Percentiles rank a stretch among this genome's conserved stretches.
These are phyloP conservation scores for Talaromyces pinophilus DNA, from an alignment of 2,329 filamentous ascomycete species.

Conservation along the genomic window DNA sequence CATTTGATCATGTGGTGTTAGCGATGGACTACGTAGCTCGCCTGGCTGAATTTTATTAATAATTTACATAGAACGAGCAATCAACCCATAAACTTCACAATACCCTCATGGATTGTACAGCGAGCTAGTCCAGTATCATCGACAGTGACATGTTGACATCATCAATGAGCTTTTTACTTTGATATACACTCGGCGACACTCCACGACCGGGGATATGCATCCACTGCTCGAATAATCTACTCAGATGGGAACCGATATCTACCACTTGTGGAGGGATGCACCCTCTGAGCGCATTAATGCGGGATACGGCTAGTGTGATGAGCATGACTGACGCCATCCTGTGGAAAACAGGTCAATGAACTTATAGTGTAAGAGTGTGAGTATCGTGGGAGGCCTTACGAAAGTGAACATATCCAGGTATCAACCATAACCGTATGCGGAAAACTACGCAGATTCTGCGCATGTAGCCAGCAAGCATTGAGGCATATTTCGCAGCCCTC, in stretches of 20 bases:
- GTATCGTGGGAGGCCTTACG: slow-evolving; percentile 41
- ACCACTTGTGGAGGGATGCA: slow-evolving; percentile 45
- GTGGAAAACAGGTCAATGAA: neutral
- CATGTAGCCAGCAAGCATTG: slow-evolving; percentile 53
- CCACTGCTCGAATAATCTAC: slow-evolving; percentile 47
- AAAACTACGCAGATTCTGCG: slow-evolving; percentile 52
- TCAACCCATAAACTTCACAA: neutral
- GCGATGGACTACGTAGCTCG: neutral
- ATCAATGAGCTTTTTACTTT: slow-evolving; percentile 50
- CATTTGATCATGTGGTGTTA: neutral
- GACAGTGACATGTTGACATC: slow-evolving; percentile 29
- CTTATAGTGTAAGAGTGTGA: neutral
- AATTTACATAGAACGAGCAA: neutral
- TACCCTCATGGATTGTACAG: neutral
- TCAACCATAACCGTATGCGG: slow-evolving; percentile 56
- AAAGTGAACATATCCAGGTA: slow-evolving; percentile 58
- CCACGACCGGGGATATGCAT: slow-evolving; percentile 42
- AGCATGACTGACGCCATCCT: slow-evolving; percentile 2
- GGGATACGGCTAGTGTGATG: neutral
- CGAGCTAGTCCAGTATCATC: neutral
- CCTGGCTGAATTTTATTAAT: neutral
- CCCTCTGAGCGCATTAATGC: slow-evolving; percentile 31
- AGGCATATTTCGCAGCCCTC: slow-evolving; percentile 50
- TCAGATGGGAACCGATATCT: slow-evolving; percentile 47
- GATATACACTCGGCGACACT: slow-evolving; percentile 51